A percentile compares a stretch with the other conserved stretches of the same genome.
phyloP scores from a whole-genome alignment of 1,139 yeast genomes.

The Candida neerlandica region DNA sequence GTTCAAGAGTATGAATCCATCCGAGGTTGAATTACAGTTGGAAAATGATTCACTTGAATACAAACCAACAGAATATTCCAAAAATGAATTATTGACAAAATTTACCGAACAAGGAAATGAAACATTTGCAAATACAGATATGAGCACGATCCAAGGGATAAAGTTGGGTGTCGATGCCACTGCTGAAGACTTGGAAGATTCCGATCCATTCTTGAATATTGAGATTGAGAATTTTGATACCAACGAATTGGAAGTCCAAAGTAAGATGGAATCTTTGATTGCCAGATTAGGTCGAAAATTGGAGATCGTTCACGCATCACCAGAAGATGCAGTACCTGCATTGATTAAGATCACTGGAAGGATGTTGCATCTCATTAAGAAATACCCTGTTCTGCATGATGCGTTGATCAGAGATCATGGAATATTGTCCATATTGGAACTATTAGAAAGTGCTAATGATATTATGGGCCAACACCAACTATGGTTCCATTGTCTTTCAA shows the following conservation, averaged over 20 bases:
- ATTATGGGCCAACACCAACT: constrained; percentile 34
- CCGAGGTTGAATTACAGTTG: neutral
- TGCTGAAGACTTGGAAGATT: constrained; percentile 23
- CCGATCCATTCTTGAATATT: constrained; percentile 43
- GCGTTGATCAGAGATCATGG: constrained; percentile 53
- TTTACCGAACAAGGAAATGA: constrained; percentile 32
- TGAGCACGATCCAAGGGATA: constrained; percentile 3
- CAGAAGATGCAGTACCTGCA: constrained; percentile 34
- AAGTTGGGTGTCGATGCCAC: neutral
- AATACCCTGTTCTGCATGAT: constrained; percentile 45
- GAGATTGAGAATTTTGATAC: constrained; percentile 47
- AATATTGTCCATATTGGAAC: constrained; percentile 48
- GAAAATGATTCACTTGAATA: neutral
- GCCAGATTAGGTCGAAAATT: constrained; percentile 37
- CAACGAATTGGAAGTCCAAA: constrained; percentile 45
- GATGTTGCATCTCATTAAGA: constrained; percentile 43
- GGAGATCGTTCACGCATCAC: constrained; percentile 32
- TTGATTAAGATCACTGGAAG: constrained; percentile 43
- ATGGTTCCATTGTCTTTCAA: constrained; percentile 45
- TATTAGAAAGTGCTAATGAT: constrained; percentile 44
- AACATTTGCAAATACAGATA: constrained; percentile 5
- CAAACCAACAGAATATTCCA: constrained; percentile 18
- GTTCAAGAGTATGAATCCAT: constrained; percentile 7
- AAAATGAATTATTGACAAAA: constrained; percentile 32
- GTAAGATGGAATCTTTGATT: constrained; percentile 45